Evolutionary conservation across 2,329 filamentous ascomycete species (phyloP).

Genomic region (Zymoseptoria pseudotritici): DNA sequence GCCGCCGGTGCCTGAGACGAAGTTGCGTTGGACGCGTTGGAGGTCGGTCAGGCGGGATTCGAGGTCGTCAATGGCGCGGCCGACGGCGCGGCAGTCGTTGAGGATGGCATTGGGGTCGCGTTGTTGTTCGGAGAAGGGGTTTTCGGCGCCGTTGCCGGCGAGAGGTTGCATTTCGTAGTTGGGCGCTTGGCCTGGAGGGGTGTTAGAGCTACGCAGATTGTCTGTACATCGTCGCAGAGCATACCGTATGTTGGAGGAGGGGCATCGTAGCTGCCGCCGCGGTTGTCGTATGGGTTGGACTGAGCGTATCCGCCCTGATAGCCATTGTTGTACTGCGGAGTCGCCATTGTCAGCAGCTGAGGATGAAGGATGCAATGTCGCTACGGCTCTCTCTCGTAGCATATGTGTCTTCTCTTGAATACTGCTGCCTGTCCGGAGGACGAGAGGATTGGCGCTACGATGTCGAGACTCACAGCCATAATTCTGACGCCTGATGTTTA

Average conservation of each 20-base stretch:
- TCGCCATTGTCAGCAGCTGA: constrained; percentile 13
- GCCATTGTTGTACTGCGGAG: constrained; percentile 24
- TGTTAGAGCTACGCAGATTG: neutral
- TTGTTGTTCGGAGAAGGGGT: constrained; percentile 20
- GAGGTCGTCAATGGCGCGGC: constrained; percentile 67
- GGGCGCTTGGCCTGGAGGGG: constrained; percentile 14
- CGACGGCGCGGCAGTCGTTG: constrained; percentile 76
- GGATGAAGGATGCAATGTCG: constrained; percentile 1
- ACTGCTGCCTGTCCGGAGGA: constrained; percentile 2
- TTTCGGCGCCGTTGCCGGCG: constrained; percentile 19
- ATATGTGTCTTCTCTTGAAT: constrained; percentile 1
- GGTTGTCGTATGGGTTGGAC: constrained; percentile 47
- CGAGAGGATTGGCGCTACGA: neutral
- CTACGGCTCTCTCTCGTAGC: neutral
- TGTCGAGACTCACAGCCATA: constrained; percentile 11
- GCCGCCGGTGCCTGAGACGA: constrained; percentile 60
- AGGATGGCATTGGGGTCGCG: constrained; percentile 68
- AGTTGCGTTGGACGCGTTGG: constrained; percentile 61
- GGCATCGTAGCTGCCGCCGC: constrained; percentile 25
- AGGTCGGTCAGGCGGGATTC: constrained; percentile 66
- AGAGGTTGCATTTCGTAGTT: constrained; percentile 68
- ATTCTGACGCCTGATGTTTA: constrained; percentile 8
- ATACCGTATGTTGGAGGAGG: constrained; percentile 24
- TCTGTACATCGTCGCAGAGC: neutral
- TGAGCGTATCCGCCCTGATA: constrained; percentile 46